Base-by-base conservation (phyloP, 75 land plant species). In the Cryptomeria japonica region DNA sequence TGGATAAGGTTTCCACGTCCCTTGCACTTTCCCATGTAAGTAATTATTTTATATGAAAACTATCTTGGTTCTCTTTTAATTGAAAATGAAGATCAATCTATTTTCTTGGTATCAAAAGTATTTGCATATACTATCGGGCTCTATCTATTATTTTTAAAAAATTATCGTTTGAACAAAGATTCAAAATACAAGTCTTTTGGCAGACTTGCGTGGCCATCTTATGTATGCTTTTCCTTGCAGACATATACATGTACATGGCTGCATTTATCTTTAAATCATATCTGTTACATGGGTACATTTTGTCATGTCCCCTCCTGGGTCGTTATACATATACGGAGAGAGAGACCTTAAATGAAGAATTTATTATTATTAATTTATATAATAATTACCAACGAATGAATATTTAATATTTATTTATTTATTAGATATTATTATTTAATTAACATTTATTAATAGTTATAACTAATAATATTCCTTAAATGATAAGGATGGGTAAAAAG, bases 1-100 rank as follows among this genome's bases (percentile, higher is more conserved):
- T 96, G 92, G 97, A 96, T 86, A 96, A 96, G 90, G 96, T 93
- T 56, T 89, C 90, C 82, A 96, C 97, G 70, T 95, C 94, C 83
- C 90, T 92, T 86, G 93, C 97, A 58, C 91, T 96, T 83, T 85
- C 87, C 31, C 94, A 95, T 84, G 97, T 95, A 93, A 55, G 92
- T 64, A 18, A 47, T 39, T 11, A 41, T 82, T 80, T 82, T 46
- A 9, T 46, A 49, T 86, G 73, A 53, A 58, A 42, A 64, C 42
- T 61, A 80, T 15, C 16, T 8, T 44, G n/a, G 14, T 22, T 25
- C 2, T 39, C 8, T 22, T 25, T 42, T 46, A 6, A 3, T 14
- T 28, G 51, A 46, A 12, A 46, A 34, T 82, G 51, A 46, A 22
- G 49, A n/a, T 82, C n/a, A 19, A 80, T 80, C 15, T n/a, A 80